Conservation (phyloP, 768 basidiomycete genomes). For the Pisolithus albus region DNA sequence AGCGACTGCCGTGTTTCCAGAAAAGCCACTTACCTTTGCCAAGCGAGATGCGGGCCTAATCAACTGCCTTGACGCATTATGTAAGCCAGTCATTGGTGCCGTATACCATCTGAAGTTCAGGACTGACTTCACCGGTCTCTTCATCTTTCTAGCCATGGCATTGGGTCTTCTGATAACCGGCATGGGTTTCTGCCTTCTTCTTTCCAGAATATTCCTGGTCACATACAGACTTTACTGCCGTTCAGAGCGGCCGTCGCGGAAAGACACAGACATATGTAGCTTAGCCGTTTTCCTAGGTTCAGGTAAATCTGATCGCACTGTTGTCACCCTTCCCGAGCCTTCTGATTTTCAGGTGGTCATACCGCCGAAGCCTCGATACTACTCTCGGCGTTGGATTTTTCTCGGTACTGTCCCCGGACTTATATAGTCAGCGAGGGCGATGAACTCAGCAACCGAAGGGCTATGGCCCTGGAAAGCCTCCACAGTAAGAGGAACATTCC, state of each 20-base stretch:
- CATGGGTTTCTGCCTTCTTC: slow-evolving; percentile 9
- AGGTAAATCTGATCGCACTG: slow-evolving; percentile 41
- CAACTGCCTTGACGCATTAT: too few species aligned
- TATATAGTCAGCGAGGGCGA: slow-evolving; percentile 86
- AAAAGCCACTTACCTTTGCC: too few species aligned
- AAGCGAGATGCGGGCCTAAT: too few species aligned
- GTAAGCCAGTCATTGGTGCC: too few species aligned
- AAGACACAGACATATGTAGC: slow-evolving; percentile 28
- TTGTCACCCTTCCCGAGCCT: slow-evolving; percentile 4
- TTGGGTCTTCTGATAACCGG: background rate
- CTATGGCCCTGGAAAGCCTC: slow-evolving; percentile 50
- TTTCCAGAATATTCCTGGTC: slow-evolving; percentile 15
- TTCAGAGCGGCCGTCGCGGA: slow-evolving; percentile 12
- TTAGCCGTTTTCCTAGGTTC: slow-evolving; percentile 92
- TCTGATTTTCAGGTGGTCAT: slow-evolving; percentile 69
- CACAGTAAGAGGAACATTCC: slow-evolving; percentile 6
- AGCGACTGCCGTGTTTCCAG: too few species aligned
- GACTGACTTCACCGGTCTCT: background rate
- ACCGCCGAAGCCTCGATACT: slow-evolving; percentile 80
- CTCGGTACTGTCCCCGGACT: slow-evolving; percentile 65
- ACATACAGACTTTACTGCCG: slow-evolving; percentile 11
- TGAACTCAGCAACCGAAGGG: slow-evolving; percentile 67
- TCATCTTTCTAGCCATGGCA: background rate
- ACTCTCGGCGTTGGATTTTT: slow-evolving; percentile 63
- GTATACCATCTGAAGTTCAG: too few species aligned